These are phyloP conservation scores for Kodamaea nitidulidarum DNA, from an alignment of 805 yeast genomes.

Conservation along the genomic window DNA sequence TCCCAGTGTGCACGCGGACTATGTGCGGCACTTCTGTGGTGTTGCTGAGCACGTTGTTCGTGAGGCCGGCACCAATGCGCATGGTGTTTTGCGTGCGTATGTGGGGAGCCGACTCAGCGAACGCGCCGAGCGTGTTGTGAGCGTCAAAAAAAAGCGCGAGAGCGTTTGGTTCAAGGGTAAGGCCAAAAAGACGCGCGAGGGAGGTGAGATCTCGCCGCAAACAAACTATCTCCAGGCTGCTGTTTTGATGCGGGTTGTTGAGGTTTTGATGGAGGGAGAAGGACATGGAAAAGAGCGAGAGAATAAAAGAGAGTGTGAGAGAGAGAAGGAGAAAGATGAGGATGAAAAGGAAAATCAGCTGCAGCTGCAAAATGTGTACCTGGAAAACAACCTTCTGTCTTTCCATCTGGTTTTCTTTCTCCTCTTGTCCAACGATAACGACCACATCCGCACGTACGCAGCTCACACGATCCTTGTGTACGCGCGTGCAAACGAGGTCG, in stretches of 20 bases:
- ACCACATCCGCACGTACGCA: constrained; percentile 34
- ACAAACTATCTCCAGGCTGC: constrained; percentile 33
- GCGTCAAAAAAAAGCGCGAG: constrained; percentile 1
- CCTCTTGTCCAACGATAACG: constrained; percentile 30
- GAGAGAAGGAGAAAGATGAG: constrained; percentile 2
- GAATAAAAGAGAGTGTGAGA: too few species aligned
- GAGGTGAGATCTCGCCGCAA: constrained; percentile 24
- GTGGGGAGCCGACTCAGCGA: not conserved
- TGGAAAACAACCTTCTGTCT: constrained; percentile 15
- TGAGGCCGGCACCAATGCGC: constrained; percentile 36
- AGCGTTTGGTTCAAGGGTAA: constrained; percentile 21
- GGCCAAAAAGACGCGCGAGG: constrained; percentile 16
- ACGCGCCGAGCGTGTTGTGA: not conserved
- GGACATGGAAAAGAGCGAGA: constrained; percentile 5
- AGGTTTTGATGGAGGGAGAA: constrained; percentile 18
- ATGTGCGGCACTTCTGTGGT: constrained; percentile 29
- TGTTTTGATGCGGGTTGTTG: constrained; percentile 28
- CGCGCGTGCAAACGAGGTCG: constrained; percentile 28
- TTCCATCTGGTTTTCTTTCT: constrained; percentile 24
- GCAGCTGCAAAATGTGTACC: constrained; percentile 17
- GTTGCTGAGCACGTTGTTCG: constrained; percentile 28
- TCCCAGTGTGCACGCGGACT: constrained; percentile 13
- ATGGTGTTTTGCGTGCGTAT: constrained; percentile 33
- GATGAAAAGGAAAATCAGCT: constrained; percentile 10
- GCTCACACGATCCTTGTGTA: constrained; percentile 28